Evolutionary conservation across 805 yeast species (phyloP), one percentile per base, ranked within the genome.

Genomic region (Candida piceae): DNA sequence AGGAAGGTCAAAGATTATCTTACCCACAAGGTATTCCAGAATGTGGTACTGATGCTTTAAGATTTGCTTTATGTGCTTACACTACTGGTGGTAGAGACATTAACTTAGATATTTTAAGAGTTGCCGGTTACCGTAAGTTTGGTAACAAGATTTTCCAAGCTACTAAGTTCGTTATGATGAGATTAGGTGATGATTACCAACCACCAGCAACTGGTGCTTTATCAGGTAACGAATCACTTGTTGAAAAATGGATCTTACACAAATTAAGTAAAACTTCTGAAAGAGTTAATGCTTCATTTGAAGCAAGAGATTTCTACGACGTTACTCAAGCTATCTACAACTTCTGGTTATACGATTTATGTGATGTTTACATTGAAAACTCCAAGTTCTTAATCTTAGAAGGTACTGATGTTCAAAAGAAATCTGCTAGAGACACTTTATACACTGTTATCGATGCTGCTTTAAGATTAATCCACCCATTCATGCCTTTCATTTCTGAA

Each of bases 131-230:
- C 80, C 80, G 98, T 69, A 93, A 93, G 76, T 93, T 93, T 84
- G 88, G 98, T 74, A 93, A 93, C 80, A 93, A 93, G 79, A 93
- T 93, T 54, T 93, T 87, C 74, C 97, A 93, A 70, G 98, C 98
- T 37, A 89, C 97, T 45, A 93, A 93, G 69, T 93, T 93, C 58
- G 97, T 88, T 29, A 70, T 93, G 65, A 79, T 89, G 79, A 80
- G 94, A 63, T 74, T 93, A 45, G 97, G 97, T 44, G 84, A 76
- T 19, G 95, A 80, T 58, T 93, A 86, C 64, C 60, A 64, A 40
- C 97, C 98, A 37, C 85, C 95, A 37, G 78, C 80, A 16, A 62
- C 67, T 11, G 72, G 69, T 30, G 57, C 53, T 22, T 63, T 76
- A 54, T 69, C 86, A 17, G 95, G 95, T 39, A 72, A 83, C 34